Conservation (phyloP, 306 rosid species). For the Cyamopsis tetragonoloba region DNA sequence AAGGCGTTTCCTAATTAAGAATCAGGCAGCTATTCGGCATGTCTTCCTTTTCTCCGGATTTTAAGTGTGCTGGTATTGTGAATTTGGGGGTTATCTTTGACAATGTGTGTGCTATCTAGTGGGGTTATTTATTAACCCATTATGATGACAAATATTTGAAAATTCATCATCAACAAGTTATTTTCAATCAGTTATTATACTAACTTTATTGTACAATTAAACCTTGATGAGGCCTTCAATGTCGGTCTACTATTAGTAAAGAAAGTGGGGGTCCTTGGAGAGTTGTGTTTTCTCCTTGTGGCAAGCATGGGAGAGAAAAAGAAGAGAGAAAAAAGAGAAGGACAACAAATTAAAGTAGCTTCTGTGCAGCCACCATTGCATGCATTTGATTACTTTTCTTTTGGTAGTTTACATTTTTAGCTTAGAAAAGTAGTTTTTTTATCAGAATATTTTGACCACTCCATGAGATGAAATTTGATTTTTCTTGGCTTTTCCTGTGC, state of each 20-base stretch:
- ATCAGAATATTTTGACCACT: conserved; percentile 35
- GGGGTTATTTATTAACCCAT: not conserved
- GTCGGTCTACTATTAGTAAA: not conserved
- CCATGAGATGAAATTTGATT: conserved; percentile 26
- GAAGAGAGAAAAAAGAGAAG: not conserved
- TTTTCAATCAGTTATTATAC: not conserved
- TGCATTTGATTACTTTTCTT: conserved; percentile 30
- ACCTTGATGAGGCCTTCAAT: not conserved
- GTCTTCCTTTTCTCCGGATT: not conserved
- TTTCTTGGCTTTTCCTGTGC: conserved; percentile 39
- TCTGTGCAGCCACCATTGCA: conserved; percentile 8
- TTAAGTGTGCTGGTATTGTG: too few relatives aligned
- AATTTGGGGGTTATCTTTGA: too few relatives aligned
- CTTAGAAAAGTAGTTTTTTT: conserved; percentile 7
- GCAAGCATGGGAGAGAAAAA: not conserved
- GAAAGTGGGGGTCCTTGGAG: not conserved
- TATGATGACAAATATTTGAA: not conserved
- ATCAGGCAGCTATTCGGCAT: not conserved
- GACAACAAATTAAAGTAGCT: not conserved
- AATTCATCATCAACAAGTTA: not conserved
- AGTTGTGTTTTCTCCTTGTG: not conserved
- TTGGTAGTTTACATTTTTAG: conserved; percentile 9
- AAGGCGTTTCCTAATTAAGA: not conserved
- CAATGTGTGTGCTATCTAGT: not conserved
- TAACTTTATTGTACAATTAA: not conserved